Conservation (phyloP, 2,329 filamentous ascomycete species). For the Colletotrichum paranaense region DNA sequence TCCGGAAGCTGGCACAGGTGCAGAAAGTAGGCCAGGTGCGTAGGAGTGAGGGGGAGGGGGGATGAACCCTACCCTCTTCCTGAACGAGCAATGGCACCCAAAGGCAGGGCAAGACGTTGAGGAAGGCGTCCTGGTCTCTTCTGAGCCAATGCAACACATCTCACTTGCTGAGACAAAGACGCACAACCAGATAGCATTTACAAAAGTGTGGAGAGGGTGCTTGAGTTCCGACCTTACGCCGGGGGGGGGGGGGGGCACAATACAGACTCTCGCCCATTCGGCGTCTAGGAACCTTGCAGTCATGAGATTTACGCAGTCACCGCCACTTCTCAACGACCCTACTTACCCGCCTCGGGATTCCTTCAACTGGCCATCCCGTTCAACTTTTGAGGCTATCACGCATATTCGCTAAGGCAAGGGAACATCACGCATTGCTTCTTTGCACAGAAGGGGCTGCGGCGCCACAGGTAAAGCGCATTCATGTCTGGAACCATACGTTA, state of each 20-base stretch:
- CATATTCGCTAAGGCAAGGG: background rate
- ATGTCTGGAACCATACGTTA: conserved; percentile 27
- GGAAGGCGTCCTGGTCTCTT: background rate
- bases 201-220: conserved; percentile 22
- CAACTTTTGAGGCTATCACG: background rate
- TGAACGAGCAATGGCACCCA: background rate
- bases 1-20: conserved; percentile 8
- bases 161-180: conserved; percentile 23
- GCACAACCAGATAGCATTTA: background rate
- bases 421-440: conserved; percentile 4
- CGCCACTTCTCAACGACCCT: conserved; percentile 22
- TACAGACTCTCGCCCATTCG: conserved; percentile 13
- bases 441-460: background rate
- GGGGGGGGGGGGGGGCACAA: conserved; percentile 9
- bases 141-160: conserved; percentile 15
- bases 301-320: conserved; percentile 35
- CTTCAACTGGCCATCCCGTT: conserved; percentile 1
- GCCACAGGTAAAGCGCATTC: background rate
- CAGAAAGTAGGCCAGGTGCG: background rate
- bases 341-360: background rate
- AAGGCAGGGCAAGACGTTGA: conserved; percentile 20
- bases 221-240: conserved; percentile 15
- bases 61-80: background rate
- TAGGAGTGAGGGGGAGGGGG: background rate
- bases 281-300: conserved; percentile 20